phyloP scores from a whole-genome alignment of 2,329 filamentous ascomycete species.

The Laburnicola sp. region DNA sequence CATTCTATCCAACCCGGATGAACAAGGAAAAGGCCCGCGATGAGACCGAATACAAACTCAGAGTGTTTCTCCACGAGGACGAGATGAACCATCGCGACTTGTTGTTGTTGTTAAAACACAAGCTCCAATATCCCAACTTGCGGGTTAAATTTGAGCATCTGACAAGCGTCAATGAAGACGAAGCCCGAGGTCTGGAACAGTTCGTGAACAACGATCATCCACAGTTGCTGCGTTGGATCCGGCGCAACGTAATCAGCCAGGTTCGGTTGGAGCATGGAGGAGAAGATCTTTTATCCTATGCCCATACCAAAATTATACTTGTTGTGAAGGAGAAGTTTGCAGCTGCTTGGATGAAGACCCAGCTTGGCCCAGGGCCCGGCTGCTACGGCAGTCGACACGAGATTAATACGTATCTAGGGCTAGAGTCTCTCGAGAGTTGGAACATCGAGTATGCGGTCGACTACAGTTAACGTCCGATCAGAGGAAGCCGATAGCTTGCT shows the following conservation, averaged over 20 bases:
- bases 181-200: conserved; percentile 8
- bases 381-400: no score
- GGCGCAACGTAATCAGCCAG: conserved; percentile 15
- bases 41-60: conserved; percentile 11
- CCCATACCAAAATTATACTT: conserved; percentile 1
- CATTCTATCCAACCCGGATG: conserved; percentile 22
- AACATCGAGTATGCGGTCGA: no score
- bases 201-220: conserved; percentile 20
- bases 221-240: conserved; percentile 18
- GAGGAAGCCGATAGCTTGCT: no score
- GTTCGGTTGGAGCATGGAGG: no score
- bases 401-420: no score
- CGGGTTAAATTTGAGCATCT: conserved; percentile 9
- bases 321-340: conserved; percentile 24
- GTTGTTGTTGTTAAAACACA: conserved; percentile 23
- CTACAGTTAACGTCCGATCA: no score
- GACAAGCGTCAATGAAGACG: background rate
- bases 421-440: no score
- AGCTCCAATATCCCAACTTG: conserved; percentile 20
- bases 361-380: no score
- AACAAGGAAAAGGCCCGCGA: conserved; percentile 10
- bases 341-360: conserved; percentile 23
- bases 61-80: conserved; percentile 15
- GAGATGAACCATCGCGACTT: conserved; percentile 15
- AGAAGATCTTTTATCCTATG: background rate